Percentiles rank a stretch among this genome's conserved stretches.
Conservation (phyloP, 2,329 filamentous ascomycete genomes). For the Periconia sp. region DNA sequence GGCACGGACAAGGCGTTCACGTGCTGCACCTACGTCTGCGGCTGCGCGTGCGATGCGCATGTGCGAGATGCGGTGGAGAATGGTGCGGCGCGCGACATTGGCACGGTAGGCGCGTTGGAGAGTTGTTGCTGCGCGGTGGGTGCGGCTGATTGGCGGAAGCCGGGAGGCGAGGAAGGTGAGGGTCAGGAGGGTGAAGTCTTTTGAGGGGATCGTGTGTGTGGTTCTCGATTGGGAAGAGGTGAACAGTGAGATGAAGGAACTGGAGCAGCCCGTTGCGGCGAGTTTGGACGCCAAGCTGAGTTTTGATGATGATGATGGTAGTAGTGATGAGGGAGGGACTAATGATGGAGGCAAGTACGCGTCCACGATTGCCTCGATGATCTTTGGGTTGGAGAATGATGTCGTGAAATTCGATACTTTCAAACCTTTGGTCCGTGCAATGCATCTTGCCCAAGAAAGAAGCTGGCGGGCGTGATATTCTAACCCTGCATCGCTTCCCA, state of each 20-base stretch:
- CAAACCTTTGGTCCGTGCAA: conserved; percentile 51
- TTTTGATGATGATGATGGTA: conserved; percentile 3
- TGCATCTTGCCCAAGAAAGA: conserved; percentile 57
- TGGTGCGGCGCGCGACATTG: conserved; percentile 28
- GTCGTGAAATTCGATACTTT: conserved; percentile 59
- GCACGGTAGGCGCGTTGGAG: conserved; percentile 57
- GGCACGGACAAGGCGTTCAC: conserved; percentile 45
- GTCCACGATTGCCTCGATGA: conserved; percentile 59
- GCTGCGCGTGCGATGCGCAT: conserved; percentile 51
- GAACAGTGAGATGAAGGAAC: conserved; percentile 51
- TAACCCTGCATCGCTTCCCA: conserved; percentile 14
- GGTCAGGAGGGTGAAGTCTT: conserved; percentile 57
- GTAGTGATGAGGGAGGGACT: neutral
- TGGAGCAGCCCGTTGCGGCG: conserved; percentile 45
- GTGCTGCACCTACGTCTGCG: conserved; percentile 48
- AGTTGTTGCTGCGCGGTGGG: conserved; percentile 52
- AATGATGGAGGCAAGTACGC: conserved; percentile 51
- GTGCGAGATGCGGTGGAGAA: conserved; percentile 39
- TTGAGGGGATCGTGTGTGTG: conserved; percentile 49
- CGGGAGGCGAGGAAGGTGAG: conserved; percentile 63
- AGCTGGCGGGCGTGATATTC: conserved; percentile 49
- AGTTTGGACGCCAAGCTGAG: conserved; percentile 40
- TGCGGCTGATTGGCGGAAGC: conserved; percentile 54
- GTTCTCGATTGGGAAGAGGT: conserved; percentile 23
- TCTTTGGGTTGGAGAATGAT: conserved; percentile 57